A percentile compares a stretch with the other conserved stretches of the same genome.
phyloP scores from a whole-genome alignment of 257 asterid species.

The Penstemon barbatus region DNA sequence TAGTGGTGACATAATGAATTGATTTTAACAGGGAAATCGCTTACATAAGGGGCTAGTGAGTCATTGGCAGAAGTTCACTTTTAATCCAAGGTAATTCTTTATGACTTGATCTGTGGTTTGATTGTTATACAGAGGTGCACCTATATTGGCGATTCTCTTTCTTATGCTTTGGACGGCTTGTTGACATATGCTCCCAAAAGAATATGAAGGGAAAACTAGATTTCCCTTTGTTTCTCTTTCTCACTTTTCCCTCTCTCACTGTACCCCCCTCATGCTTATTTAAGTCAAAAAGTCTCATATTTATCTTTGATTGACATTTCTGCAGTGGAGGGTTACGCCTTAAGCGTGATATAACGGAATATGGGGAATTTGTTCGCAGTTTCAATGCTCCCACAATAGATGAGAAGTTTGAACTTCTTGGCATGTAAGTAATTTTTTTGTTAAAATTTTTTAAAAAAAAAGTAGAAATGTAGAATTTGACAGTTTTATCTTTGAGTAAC shows the following conservation, averaged over 20 bases:
- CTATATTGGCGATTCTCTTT: no score
- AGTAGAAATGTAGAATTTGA: neutral
- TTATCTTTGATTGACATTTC: conserved; percentile 18
- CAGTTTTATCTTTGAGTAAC: conserved; percentile 20
- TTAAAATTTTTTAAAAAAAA: conserved; percentile 1
- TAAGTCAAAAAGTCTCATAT: neutral
- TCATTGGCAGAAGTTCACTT: conserved; percentile 98
- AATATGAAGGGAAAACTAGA: neutral
- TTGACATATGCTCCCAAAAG: neutral
- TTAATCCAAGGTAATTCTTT: conserved; percentile 78
- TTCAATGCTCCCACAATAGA: conserved; percentile 97
- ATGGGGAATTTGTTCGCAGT: conserved; percentile 94
- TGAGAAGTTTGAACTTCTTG: conserved; percentile 90
- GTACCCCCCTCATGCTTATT: neutral
- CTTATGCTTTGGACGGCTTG: neutral
- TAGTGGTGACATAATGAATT: conserved; percentile 19
- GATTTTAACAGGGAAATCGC: conserved; percentile 73
- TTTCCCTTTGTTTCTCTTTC: neutral
- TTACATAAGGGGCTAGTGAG: conserved; percentile 83
- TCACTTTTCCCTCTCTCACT: conserved; percentile 2
- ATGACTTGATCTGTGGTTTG: conserved; percentile 5
- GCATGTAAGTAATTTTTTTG: conserved; percentile 70
- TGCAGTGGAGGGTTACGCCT: conserved; percentile 95
- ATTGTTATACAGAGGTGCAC: conserved; percentile 9
- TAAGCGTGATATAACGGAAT: conserved; percentile 98